Evolutionary conservation across 345 rosid genomes (phyloP), one percentile per base, ranked within the genome.

Genomic region (Bruguiera parviflora): DNA sequence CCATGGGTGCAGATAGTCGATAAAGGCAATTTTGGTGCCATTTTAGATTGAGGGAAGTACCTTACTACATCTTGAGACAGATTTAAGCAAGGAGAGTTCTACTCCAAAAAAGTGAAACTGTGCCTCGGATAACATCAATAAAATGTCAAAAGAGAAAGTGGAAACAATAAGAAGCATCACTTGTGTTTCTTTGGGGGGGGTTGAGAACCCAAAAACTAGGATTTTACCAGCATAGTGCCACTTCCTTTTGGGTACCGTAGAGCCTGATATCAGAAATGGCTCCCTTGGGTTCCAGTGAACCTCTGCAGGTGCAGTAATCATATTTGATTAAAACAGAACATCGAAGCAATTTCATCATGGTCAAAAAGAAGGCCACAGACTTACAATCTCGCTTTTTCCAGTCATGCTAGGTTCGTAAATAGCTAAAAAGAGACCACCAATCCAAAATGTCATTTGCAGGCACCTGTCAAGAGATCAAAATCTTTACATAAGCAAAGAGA

Each of bases 401-500:
- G 99, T 96, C 99, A 96, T 96, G 90, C 98, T 92, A 69, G 99
- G 92, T 81, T 92, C 97, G 65, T 92, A 92, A 51, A 92, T 86
- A 25, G 92, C 84, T 71, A 95, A 97, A 73, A 98, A 95, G 80
- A 92, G 99, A 64, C 99, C 94, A 68, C 83, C 77, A 66, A 92
- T 79, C 73, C 43, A 95, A 72, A 79, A 95, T 77, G 82, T 97
- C 99, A 84, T 95, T 98, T 60, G 99, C 99, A n/a, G 96, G 33
- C 37, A 95, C 96, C 99, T 95, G 78, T 15, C 64, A 67, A 24
- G 53, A 19, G 8, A 35, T 28, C 16, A 61, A n/a, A 63, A 29
- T 8, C 7, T 46, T 19, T 3, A 61, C 31, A 35, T 7, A 32
- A 1, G 43, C 43, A 35, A 35, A 35, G 43, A 35, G 11, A 35